Evolutionary conservation across 306 rosid species (phyloP).

Genomic region (Mimosa pudica): DNA sequence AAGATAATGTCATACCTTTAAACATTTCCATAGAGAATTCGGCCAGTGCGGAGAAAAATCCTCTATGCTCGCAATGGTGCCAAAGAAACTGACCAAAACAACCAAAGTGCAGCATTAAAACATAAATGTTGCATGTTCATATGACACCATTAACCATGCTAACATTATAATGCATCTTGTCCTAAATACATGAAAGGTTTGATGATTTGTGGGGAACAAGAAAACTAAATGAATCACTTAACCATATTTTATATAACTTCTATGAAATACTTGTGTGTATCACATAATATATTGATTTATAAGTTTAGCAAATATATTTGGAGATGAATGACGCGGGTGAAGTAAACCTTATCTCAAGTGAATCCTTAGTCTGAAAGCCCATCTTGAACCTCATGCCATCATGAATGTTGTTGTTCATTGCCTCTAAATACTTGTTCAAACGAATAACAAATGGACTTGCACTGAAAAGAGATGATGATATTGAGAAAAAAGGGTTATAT

Average conservation of each 20-base stretch:
- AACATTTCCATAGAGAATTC: conserved; percentile 68
- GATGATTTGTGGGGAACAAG: no score
- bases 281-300: no score
- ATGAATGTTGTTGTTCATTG: conserved; percentile 48
- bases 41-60: conserved; percentile 65
- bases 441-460: background rate
- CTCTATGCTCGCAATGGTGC: conserved; percentile 72
- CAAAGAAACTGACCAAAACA: conserved; percentile 57
- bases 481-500: background rate
- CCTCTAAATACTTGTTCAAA: conserved; percentile 66
- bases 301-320: no score
- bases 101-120: background rate
- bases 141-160: no score
- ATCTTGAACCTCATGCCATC: conserved; percentile 85
- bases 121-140: conserved; percentile 9
- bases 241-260: no score
- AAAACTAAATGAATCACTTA: no score
- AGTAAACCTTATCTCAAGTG: conserved; percentile 64
- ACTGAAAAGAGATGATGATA: background rate
- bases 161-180: no score
- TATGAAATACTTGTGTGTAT: no score
- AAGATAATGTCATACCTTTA: conserved; percentile 4
- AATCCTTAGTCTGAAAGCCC: conserved; percentile 82
- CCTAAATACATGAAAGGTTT: no score
- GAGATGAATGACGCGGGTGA: no score